Evolutionary conservation across 345 rosid species (phyloP).

Genomic region (Heritiera fomes): DNA sequence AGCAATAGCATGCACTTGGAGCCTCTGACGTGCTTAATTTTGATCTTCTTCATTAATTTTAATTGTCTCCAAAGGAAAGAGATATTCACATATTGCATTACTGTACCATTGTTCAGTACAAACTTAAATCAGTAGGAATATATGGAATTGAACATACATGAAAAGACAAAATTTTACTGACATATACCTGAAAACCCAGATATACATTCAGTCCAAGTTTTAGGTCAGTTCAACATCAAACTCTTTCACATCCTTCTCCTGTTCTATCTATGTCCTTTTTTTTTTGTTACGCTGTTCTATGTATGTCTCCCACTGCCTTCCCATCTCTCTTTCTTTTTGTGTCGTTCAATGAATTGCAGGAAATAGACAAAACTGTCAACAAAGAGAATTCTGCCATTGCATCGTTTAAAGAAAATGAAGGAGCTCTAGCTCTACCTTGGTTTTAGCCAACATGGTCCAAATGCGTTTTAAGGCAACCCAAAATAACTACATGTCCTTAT

Average conservation of each 20-base stretch:
- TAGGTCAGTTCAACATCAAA: conserved; percentile 33
- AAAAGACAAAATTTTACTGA: conserved; percentile 16
- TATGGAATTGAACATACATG: conserved; percentile 26
- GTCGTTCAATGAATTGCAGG: conserved; percentile 17
- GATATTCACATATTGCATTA: background rate
- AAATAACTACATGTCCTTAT: conserved; percentile 27
- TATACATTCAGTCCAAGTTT: conserved; percentile 20
- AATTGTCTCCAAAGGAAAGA: too few relatives aligned
- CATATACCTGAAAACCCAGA: conserved; percentile 18
- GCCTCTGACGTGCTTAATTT: too few relatives aligned
- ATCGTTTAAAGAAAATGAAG: conserved; percentile 21
- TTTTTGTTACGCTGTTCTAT: too few relatives aligned
- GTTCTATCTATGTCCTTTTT: background rate
- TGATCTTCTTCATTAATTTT: too few relatives aligned
- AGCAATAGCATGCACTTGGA: too few relatives aligned
- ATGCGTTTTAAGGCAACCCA: conserved; percentile 30
- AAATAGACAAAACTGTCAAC: conserved; percentile 33
- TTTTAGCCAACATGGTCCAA: conserved; percentile 35
- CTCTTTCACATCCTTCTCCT: conserved; percentile 20
- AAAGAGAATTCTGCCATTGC: conserved; percentile 14
- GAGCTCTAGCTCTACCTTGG: conserved; percentile 20
- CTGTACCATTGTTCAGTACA: background rate
- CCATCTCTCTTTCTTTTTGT: conserved; percentile 19
- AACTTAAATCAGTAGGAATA: conserved; percentile 11
- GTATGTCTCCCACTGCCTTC: background rate